phyloP scores from a whole-genome alignment of 2,329 filamentous ascomycete species.

The Purpureocillium takamizusanense region DNA sequence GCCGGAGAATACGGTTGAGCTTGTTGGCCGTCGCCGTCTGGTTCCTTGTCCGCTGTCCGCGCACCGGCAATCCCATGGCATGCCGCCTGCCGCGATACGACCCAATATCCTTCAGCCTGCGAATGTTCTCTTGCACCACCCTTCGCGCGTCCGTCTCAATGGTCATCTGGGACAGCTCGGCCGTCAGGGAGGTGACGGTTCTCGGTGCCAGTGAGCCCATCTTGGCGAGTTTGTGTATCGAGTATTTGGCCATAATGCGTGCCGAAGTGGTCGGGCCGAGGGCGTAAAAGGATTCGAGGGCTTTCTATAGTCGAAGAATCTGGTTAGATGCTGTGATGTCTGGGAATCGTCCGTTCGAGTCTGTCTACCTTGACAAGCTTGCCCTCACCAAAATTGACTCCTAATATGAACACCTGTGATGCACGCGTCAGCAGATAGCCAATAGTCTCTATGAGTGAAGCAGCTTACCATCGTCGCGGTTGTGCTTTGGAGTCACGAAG shows the following conservation, averaged over 20 bases:
- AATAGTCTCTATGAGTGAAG: background rate
- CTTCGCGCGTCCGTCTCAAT: conserved; percentile 83
- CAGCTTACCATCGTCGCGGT: conserved; percentile 9
- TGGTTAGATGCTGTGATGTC: background rate
- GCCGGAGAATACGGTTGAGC: conserved; percentile 47
- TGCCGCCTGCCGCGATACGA: conserved; percentile 82
- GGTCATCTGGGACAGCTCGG: conserved; percentile 82
- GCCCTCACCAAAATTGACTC: conserved; percentile 75
- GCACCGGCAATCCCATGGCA: conserved; percentile 83
- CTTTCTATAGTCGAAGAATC: conserved; percentile 38
- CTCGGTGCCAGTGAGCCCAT: conserved; percentile 66
- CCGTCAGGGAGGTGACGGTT: conserved; percentile 73
- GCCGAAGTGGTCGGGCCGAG: conserved; percentile 62
- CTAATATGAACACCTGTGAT: conserved; percentile 70
- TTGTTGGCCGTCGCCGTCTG: conserved; percentile 56
- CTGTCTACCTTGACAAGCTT: conserved; percentile 82
- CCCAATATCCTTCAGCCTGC: conserved; percentile 80
- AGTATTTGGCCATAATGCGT: conserved; percentile 78
- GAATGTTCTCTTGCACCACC: conserved; percentile 76
- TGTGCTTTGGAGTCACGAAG: background rate
- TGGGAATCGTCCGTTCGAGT: conserved; percentile 13
- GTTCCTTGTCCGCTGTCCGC: conserved; percentile 80
- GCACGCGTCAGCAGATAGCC: background rate
- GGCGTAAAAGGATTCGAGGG: conserved; percentile 78
- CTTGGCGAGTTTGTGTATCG: conserved; percentile 75